Evolutionary conservation across 2,329 filamentous ascomycete genomes (phyloP).

Genomic region (Stachybotrys echinatus): DNA sequence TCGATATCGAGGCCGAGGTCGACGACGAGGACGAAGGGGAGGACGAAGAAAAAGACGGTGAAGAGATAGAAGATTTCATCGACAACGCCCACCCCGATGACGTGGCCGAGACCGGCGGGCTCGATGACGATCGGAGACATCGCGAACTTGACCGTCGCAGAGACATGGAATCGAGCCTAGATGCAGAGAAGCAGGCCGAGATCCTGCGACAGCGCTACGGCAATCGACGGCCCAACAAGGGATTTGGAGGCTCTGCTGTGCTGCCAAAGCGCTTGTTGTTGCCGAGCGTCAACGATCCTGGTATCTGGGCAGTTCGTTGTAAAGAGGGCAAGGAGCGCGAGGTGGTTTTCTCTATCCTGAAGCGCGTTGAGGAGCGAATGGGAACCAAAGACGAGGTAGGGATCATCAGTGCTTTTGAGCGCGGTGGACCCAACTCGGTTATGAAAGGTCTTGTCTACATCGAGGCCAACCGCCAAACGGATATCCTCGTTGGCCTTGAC

Average conservation of each 20-base stretch:
- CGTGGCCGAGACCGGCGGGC: constrained; percentile 69
- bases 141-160: constrained; percentile 90
- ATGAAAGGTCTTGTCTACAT: constrained; percentile 97
- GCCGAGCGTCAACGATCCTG: constrained; percentile 90
- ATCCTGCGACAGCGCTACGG: constrained; percentile 85
- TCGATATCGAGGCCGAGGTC: constrained; percentile 97
- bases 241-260: constrained; percentile 64
- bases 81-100: constrained; percentile 90
- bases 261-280: constrained; percentile 83
- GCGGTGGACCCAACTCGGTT: constrained; percentile 66
- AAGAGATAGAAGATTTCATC: constrained; percentile 78
- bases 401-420: constrained; percentile 89
- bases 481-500: constrained; percentile 78
- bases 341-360: constrained; percentile 81
- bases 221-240: constrained; percentile 62
- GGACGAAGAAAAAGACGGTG: constrained; percentile 84
- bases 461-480: constrained; percentile 80
- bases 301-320: constrained; percentile 90
- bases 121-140: constrained; percentile 87
- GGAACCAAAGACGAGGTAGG: constrained; percentile 74
- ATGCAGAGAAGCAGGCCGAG: constrained; percentile 90
- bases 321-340: constrained; percentile 95
- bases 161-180: constrained; percentile 80
- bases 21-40: constrained; percentile 88
- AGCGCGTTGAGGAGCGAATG: constrained; percentile 75